These are phyloP conservation scores for Coprinopsis strossmayeri DNA, from an alignment of 768 basidiomycete genomes.

Conservation along the genomic window DNA sequence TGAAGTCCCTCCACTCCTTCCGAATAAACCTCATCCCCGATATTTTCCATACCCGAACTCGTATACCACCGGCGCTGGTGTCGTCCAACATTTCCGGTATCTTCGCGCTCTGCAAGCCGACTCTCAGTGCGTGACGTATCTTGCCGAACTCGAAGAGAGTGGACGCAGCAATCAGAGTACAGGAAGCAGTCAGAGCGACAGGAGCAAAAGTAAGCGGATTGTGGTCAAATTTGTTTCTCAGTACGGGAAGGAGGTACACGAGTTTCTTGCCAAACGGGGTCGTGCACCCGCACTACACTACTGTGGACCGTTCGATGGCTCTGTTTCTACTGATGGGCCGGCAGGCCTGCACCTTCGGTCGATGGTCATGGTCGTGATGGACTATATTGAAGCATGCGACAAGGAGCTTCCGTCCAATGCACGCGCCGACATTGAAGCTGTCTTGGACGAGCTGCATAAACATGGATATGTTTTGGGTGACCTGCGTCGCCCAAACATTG, in stretches of 20 bases:
- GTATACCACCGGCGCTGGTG: slow-evolving; percentile 1
- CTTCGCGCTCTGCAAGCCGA: slow-evolving; percentile 8
- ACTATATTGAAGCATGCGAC: neutral
- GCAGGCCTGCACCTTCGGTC: neutral
- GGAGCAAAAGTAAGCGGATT: neutral
- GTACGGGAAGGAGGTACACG: slow-evolving; percentile 11
- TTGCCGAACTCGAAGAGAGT: too few relatives aligned
- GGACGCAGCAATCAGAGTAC: too few relatives aligned
- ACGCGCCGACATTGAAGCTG: neutral
- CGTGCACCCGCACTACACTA: slow-evolving; percentile 5
- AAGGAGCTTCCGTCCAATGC: neutral
- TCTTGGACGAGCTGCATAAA: neutral
- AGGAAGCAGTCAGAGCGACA: neutral
- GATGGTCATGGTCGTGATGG: neutral
- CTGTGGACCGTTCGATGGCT: neutral
- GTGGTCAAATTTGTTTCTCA: slow-evolving; percentile 11
- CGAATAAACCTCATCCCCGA: slow-evolving; percentile 12
- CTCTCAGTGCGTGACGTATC: slow-evolving; percentile 12
- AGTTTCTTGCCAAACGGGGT: slow-evolving; percentile 4
- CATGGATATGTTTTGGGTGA: neutral
- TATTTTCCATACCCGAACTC: slow-evolving; percentile 16
- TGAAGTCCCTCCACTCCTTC: neutral
- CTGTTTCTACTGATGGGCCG: neutral
- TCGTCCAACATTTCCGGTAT: slow-evolving; percentile 12
- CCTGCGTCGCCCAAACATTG: neutral